phyloP scores from a whole-genome alignment of 352 stramenopile species.

The Phytophthora cactorum region DNA sequence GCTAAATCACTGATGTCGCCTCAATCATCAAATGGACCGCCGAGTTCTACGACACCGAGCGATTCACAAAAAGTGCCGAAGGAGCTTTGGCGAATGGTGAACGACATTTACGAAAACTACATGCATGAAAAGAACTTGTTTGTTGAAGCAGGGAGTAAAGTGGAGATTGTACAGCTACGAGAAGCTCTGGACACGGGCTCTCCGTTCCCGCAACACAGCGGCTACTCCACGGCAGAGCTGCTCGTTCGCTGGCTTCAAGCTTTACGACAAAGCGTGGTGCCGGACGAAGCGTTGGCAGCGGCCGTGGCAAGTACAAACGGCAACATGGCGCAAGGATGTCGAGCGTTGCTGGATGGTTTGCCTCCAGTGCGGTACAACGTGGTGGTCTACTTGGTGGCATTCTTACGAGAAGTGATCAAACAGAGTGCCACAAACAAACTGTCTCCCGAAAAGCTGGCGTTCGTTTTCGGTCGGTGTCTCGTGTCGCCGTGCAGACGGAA shows the following conservation, averaged over 20 bases:
- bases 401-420: slow-evolving; percentile 95
- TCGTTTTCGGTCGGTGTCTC: slow-evolving; percentile 78
- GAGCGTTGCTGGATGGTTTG: slow-evolving; percentile 78
- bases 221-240: slow-evolving; percentile 92
- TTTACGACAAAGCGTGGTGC: slow-evolving; percentile 91
- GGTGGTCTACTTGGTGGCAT: slow-evolving; percentile 97
- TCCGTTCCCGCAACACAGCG: slow-evolving; percentile 79
- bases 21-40: slow-evolving; percentile 47
- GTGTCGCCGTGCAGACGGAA: slow-evolving; percentile 53
- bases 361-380: slow-evolving; percentile 96
- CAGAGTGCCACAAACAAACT: slow-evolving; percentile 65
- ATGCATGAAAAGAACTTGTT: slow-evolving; percentile 88
- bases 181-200: slow-evolving; percentile 94
- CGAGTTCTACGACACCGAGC: slow-evolving; percentile 22
- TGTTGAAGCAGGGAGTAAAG: slow-evolving; percentile 70
- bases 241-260: slow-evolving; percentile 93
- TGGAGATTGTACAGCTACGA: slow-evolving; percentile 71
- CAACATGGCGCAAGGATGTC: slow-evolving; percentile 86
- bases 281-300: slow-evolving; percentile 77
- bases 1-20: slow-evolving; percentile 28
- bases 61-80: slow-evolving; percentile 92
- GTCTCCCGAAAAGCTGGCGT: slow-evolving; percentile 73
- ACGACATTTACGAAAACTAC: slow-evolving; percentile 92
- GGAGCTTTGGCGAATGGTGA: slow-evolving; percentile 98
- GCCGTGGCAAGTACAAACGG: slow-evolving; percentile 58